A percentile compares a stretch with the other conserved stretches of the same genome.
Conservation (phyloP, 2,329 filamentous ascomycete species). For the Geosmithia putterillii region DNA sequence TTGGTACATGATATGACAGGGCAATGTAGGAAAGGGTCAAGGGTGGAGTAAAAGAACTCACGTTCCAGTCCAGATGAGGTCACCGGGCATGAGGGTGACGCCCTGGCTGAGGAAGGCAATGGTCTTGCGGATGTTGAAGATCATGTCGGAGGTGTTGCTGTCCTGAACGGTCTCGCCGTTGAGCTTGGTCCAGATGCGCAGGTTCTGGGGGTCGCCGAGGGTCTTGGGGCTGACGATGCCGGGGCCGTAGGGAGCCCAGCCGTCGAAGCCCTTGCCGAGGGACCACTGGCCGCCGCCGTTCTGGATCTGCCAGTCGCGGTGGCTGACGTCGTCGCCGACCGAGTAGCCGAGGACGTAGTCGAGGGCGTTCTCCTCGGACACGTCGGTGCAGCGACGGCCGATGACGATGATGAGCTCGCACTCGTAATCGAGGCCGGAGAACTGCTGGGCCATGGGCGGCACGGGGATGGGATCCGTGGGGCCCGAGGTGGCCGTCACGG, state of each 20-base stretch:
- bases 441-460: conserved; percentile 50
- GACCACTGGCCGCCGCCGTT: conserved; percentile 58
- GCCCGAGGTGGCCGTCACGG: conserved; percentile 50
- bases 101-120: conserved; percentile 49
- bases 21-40: neutral
- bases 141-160: conserved; percentile 47
- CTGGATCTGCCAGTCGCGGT: conserved; percentile 64
- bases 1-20: neutral
- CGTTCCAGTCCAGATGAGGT: conserved; percentile 56
- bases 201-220: conserved; percentile 42
- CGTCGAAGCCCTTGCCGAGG: conserved; percentile 63
- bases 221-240: conserved; percentile 50
- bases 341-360: conserved; percentile 64
- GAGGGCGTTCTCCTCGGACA: conserved; percentile 53
- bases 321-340: conserved; percentile 69
- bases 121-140: conserved; percentile 47
- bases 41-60: conserved; percentile 15
- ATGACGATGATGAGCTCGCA: conserved; percentile 68
- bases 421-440: conserved; percentile 63
- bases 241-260: conserved; percentile 63
- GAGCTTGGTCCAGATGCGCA: conserved; percentile 44
- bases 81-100: conserved; percentile 50
- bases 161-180: conserved; percentile 48
- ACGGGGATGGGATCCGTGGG: conserved; percentile 57
- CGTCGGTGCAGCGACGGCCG: conserved; percentile 52